Percentiles rank a stretch among this genome's conserved stretches.
Conservation (phyloP, 2,329 filamentous ascomycete genomes). For the Arthrocladium fulminans region DNA sequence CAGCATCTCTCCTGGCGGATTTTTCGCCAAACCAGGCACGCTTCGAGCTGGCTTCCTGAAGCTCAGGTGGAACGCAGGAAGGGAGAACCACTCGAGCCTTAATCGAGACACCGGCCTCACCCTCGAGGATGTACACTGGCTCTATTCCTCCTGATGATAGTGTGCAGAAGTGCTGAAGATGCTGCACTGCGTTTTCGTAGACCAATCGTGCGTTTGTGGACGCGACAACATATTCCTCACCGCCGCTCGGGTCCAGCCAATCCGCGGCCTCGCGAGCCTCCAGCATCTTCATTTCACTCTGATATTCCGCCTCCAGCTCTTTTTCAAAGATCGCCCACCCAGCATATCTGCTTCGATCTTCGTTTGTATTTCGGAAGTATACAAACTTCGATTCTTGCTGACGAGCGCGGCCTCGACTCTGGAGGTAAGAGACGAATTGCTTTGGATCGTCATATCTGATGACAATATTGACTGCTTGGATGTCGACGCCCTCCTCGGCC, state of each 20-base stretch:
- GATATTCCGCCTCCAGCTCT: constrained; percentile 61
- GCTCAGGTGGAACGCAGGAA: constrained; percentile 52
- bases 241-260: constrained; percentile 41
- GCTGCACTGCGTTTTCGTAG: constrained; percentile 62
- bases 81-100: constrained; percentile 62
- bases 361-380: constrained; percentile 35
- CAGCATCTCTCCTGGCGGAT: constrained; percentile 69
- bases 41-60: constrained; percentile 48
- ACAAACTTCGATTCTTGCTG: constrained; percentile 49
- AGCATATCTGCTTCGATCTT: constrained; percentile 27
- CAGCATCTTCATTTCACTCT: constrained; percentile 36
- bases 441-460: constrained; percentile 55
- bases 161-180: constrained; percentile 74
- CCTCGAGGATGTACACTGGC: constrained; percentile 57
- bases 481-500: constrained; percentile 53
- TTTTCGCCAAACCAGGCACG: constrained; percentile 60
- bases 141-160: constrained; percentile 46
- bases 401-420: constrained; percentile 56
- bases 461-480: constrained; percentile 56
- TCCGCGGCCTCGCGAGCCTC: constrained; percentile 31
- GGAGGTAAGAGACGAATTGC: constrained; percentile 57
- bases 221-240: constrained; percentile 21
- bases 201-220: constrained; percentile 55
- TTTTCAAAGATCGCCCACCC: constrained; percentile 61
- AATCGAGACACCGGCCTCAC: constrained; percentile 22